Evolutionary conservation across 345 rosid species (phyloP), one percentile per base, ranked within the genome.

Genomic region (Ceriops tagal): DNA sequence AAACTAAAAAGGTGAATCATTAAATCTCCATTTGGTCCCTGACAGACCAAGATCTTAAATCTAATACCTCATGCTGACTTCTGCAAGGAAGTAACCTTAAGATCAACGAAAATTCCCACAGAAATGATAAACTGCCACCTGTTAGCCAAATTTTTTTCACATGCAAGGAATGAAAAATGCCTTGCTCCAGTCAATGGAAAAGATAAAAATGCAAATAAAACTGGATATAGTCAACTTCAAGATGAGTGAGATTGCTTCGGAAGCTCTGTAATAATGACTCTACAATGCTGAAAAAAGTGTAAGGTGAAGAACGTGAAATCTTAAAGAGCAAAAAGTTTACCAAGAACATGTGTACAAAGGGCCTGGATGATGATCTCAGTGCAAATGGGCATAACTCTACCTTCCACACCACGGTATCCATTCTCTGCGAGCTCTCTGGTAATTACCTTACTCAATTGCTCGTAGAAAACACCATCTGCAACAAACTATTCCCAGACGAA

Each of bases 391-490:
- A 92, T 89, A 4, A 88, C 97, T 53, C 96, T 77, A 49, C 88
- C 96, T 71, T 86, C 92, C 10, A 92, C 96, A 16, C 97, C 97
- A 13, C 96, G 89, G 87, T 92, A 88, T 2, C 97, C 97, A 77
- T 91, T 96, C 75, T 91, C 93, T 0, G 97, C 92, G 0, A 89
- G 82, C 80, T 91, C 96, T 63, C 96, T 78, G 3, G 92, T 91
- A 62, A 91, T 53, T 24, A 91, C 85, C 75, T 91, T 92, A 59
- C 87, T 91, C 4, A 89, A 77, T 71, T 91, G 93, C 0, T 93
- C 96, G 67, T 75, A 87, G 68, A 91, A 89, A 16, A 91, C 90
- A 27, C 92, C 96, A 28, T 91, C 96, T 5, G 92, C 93, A 0
- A 91, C 93, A 43, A 91, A 91, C 97, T 90, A 65, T 10, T n/a